Percentiles rank a stretch among this genome's conserved stretches.
Evolutionary conservation across 257 asterid species (phyloP).

Genomic region (Eustoma russellianum): DNA sequence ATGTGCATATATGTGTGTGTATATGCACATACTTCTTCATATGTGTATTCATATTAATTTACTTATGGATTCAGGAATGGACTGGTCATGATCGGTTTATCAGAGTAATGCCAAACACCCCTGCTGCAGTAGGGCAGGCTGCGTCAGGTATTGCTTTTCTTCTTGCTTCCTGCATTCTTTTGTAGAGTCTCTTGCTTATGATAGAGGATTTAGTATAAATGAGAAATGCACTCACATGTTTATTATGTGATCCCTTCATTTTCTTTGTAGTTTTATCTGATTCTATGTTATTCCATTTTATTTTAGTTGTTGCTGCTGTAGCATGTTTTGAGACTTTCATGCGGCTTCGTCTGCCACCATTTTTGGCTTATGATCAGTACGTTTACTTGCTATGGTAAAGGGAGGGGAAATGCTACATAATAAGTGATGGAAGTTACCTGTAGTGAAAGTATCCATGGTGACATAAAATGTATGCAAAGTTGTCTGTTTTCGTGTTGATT

Average conservation of each 20-base stretch:
- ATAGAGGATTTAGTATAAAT: not conserved
- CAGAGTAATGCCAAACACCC: slow-evolving; percentile 94
- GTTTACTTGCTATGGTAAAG: no score
- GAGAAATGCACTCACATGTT: not conserved
- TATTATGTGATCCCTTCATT: not conserved
- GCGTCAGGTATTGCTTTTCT: slow-evolving; percentile 55
- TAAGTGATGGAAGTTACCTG: no score
- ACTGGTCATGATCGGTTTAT: slow-evolving; percentile 72
- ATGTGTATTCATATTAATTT: slow-evolving; percentile 4
- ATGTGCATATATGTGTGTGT: no score
- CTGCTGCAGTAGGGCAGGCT: slow-evolving; percentile 83
- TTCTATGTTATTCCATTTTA: not conserved
- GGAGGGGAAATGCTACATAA: no score
- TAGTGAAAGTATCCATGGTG: no score
- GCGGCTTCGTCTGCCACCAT: not conserved
- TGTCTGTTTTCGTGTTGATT: not conserved
- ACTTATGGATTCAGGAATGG: slow-evolving; percentile 52
- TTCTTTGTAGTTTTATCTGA: not conserved
- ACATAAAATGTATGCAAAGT: no score
- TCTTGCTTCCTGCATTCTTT: not conserved
- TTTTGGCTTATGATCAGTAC: not conserved
- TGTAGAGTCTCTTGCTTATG: not conserved
- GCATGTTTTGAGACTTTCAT: not conserved
- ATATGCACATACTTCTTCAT: not conserved
- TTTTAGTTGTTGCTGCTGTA: no score